These are phyloP conservation scores for Hanseniaspora mollemarum DNA, from an alignment of 805 yeast species.

Conservation along the genomic window DNA sequence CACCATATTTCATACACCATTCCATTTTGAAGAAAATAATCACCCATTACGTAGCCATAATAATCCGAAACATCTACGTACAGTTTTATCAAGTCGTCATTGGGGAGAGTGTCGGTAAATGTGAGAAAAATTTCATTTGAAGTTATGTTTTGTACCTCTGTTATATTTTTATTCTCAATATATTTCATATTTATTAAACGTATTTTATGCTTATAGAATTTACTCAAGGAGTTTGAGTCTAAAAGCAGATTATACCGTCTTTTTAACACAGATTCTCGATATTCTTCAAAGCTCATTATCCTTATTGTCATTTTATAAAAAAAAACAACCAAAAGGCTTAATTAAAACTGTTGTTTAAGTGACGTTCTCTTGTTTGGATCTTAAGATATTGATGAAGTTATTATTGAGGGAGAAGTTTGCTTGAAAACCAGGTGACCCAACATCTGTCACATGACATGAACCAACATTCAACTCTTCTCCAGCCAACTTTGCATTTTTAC, in stretches of 20 bases:
- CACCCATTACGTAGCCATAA: neutral
- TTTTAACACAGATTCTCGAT: neutral
- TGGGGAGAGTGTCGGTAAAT: neutral
- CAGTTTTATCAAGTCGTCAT: neutral
- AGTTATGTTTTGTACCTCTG: neutral
- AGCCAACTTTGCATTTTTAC: no score
- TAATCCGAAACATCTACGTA: neutral
- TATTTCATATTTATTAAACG: neutral
- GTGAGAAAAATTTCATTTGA: neutral
- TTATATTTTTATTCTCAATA: neutral
- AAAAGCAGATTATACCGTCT: neutral
- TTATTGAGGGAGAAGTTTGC: no score
- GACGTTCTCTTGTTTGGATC: no score
- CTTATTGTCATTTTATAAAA: neutral
- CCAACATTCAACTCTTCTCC: no score
- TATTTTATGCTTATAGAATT: neutral
- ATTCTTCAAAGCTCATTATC: neutral
- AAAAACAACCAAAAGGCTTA: no score
- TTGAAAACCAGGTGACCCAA: no score
- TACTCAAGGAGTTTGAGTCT: neutral
- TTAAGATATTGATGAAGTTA: no score
- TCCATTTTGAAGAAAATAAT: neutral
- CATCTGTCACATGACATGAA: no score
- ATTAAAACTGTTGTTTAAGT: no score
- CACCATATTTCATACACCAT: neutral